phyloP scores from a whole-genome alignment of 768 basidiomycete genomes.

The Kwoniella shandongensis region DNA sequence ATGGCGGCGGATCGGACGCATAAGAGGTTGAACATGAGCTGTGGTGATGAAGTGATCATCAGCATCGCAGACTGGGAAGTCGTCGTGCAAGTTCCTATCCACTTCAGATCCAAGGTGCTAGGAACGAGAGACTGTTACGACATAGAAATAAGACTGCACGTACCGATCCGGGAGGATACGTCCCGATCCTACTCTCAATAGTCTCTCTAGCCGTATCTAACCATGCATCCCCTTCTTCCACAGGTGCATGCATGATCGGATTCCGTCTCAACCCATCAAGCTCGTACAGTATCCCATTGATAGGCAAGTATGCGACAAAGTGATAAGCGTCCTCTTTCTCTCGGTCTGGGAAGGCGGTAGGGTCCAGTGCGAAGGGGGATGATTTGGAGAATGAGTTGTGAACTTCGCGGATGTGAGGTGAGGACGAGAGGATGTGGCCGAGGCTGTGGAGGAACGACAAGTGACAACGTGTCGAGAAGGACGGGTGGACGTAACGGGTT shows the following conservation, averaged over 20 bases:
- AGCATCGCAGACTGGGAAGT: no score
- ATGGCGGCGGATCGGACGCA: constrained; percentile 81
- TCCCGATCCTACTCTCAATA: constrained; percentile 82
- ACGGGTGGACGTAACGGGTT: no score
- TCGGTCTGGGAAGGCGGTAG: constrained; percentile 65
- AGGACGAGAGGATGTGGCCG: constrained; percentile 53
- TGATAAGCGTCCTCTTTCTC: constrained; percentile 84
- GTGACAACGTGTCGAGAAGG: no score
- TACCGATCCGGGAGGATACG: constrained; percentile 85
- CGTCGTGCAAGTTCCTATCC: no score
- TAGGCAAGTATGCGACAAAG: constrained; percentile 89
- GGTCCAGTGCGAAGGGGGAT: constrained; percentile 78
- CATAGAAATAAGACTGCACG: no score
- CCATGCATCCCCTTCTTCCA: constrained; percentile 77
- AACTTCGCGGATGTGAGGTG: constrained; percentile 57
- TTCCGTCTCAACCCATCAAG: constrained; percentile 81
- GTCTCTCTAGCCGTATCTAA: constrained; percentile 75
- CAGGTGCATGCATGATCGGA: constrained; percentile 75
- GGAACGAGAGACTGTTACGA: not conserved
- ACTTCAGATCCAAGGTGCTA: not conserved
- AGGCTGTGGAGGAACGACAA: constrained; percentile 36
- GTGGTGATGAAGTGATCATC: not conserved
- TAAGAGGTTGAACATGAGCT: constrained; percentile 91
- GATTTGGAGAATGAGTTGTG: constrained; percentile 94
- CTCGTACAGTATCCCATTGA: constrained; percentile 82